A percentile compares a stretch with the other conserved stretches of the same genome.
Conservation (phyloP, 345 rosid genomes). For the Pistacia atlantica region DNA sequence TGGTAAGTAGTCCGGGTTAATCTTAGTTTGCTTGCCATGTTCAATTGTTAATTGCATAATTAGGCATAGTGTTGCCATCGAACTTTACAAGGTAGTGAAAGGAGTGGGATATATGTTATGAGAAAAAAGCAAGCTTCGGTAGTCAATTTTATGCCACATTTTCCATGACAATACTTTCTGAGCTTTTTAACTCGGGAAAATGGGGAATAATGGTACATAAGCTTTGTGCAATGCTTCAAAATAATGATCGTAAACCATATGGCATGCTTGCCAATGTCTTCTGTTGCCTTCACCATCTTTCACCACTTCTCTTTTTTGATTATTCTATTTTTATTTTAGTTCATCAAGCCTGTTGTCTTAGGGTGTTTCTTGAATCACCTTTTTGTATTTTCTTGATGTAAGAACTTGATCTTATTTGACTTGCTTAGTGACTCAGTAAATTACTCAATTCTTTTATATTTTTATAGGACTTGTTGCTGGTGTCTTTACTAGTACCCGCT, state of each 20-base stretch:
- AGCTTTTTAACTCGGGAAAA: neutral
- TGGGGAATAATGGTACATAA: neutral
- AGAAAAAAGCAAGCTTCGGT: too few species aligned
- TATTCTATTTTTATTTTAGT: neutral
- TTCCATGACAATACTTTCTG: neutral
- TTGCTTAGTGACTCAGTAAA: neutral
- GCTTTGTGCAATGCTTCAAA: neutral
- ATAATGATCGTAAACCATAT: neutral
- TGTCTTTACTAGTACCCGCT: slow-evolving; percentile 56
- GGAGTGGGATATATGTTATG: too few species aligned
- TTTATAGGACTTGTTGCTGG: slow-evolving; percentile 68
- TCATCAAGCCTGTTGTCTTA: neutral
- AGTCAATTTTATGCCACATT: neutral
- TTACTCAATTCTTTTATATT: neutral
- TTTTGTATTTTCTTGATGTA: neutral
- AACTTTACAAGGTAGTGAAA: neutral
- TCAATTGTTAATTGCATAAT: neutral
- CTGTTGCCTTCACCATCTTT: neutral
- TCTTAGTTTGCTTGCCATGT: neutral
- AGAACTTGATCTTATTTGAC: neutral
- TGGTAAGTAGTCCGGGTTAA: slow-evolving; percentile 43
- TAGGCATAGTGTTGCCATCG: neutral
- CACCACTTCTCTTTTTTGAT: neutral
- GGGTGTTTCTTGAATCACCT: neutral
- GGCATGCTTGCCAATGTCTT: neutral